phyloP scores from a whole-genome alignment of 1,284 basidiomycete genomes.

The Ceratobasidium sp. region DNA sequence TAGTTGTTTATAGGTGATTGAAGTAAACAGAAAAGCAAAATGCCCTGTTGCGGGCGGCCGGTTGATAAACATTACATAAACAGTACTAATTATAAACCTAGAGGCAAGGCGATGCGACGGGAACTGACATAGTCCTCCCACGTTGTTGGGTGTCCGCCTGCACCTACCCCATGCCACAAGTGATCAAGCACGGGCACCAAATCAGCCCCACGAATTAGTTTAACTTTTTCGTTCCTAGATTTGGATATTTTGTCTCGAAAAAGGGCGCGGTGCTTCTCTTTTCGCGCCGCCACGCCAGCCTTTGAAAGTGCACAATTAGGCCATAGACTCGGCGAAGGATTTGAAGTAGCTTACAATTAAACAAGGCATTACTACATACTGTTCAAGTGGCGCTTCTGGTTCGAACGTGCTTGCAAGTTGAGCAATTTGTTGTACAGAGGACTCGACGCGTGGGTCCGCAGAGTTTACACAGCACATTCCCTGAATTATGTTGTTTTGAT shows the following conservation, averaged over 20 bases:
- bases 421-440: not conserved
- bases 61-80: not conserved
- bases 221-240: not conserved
- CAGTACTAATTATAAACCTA: not conserved
- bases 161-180: slow-evolving; percentile 26
- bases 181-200: slow-evolving; percentile 37
- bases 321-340: not conserved
- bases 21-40: not conserved
- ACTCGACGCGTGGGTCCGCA: slow-evolving; percentile 3
- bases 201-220: slow-evolving; percentile 22
- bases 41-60: too few relatives aligned
- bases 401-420: not conserved
- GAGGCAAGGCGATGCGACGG: not conserved
- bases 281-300: slow-evolving; percentile 32
- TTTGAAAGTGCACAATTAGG: not conserved
- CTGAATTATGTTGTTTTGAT: not conserved
- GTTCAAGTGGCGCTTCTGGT: not conserved
- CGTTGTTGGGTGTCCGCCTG: slow-evolving; percentile 6
- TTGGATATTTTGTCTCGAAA: slow-evolving; percentile 1
- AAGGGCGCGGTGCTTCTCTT: slow-evolving; percentile 35
- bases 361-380: slow-evolving; percentile 10
- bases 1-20: too few relatives aligned
- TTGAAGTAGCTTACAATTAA: slow-evolving; percentile 14
- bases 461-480: slow-evolving; percentile 15
- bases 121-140: slow-evolving; percentile 28